Evolutionary conservation across 2,329 filamentous ascomycete species (phyloP).

Genomic region (Aspergillus puulaauensis): DNA sequence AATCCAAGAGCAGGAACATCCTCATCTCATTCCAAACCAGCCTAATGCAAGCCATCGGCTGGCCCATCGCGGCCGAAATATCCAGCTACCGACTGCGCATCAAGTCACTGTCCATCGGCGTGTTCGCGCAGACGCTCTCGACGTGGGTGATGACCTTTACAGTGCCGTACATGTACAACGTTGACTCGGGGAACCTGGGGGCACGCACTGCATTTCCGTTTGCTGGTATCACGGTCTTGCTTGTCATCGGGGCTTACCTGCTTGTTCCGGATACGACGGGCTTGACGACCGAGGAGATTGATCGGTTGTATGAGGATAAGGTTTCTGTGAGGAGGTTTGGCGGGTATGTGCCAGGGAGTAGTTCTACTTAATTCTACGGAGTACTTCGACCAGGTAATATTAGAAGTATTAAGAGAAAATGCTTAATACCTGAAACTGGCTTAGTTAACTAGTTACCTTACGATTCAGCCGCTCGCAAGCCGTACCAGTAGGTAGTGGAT

Average conservation of each 20-base stretch:
- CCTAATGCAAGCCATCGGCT: constrained; percentile 4
- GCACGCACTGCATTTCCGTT: constrained; percentile 2
- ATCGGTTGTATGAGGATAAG: constrained; percentile 5
- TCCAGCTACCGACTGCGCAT: constrained; percentile 1
- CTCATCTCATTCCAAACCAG: constrained; percentile 5
- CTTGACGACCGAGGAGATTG: constrained; percentile 3
- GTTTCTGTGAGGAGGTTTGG: neutral
- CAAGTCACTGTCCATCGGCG: neutral
- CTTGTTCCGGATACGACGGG: neutral
- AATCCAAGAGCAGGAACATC: neutral
- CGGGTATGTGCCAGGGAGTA: neutral
- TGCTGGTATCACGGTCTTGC: constrained; percentile 1
- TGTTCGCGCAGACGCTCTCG: constrained; percentile 2
- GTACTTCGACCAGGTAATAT: too few species aligned
- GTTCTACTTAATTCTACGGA: too few species aligned
- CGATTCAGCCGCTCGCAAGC: too few species aligned
- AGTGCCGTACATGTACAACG: constrained; percentile 3
- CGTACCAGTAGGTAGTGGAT: too few species aligned
- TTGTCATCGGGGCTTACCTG: neutral
- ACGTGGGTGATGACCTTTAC: constrained; percentile 1
- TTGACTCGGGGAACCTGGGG: neutral
- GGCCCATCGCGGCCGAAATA: constrained; percentile 5
- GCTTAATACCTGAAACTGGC: too few species aligned
- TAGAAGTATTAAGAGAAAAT: too few species aligned
- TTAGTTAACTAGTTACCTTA: too few species aligned